Percentiles rank a stretch among this genome's conserved stretches.
These are phyloP conservation scores for Penicillium fuscoglaucum DNA, from an alignment of 2,329 filamentous ascomycete genomes.

Conservation along the genomic window DNA sequence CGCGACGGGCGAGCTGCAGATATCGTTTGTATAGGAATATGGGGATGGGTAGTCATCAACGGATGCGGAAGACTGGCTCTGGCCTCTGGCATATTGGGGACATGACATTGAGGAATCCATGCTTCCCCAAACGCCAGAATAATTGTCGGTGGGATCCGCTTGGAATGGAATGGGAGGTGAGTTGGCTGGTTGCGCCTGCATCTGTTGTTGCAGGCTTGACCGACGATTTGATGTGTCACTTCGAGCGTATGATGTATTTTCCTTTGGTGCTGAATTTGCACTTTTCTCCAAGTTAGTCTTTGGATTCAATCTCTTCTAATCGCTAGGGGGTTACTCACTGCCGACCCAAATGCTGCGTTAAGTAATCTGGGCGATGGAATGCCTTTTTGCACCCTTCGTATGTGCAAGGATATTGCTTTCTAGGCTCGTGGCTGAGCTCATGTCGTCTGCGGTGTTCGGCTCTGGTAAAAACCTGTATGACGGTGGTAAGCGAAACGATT, in stretches of 20 bases:
- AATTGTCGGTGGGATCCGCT: background rate
- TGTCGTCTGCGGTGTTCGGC: conserved; percentile 51
- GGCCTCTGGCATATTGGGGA: background rate
- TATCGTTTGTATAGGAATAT: conserved; percentile 8
- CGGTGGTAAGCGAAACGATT: conserved; percentile 4
- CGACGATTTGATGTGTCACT: background rate
- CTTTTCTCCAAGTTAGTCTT: background rate
- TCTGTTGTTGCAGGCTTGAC: background rate
- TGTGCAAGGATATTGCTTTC: conserved; percentile 45
- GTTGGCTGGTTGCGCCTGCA: background rate
- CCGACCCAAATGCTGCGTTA: conserved; percentile 50
- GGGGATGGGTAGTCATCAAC: conserved; percentile 2
- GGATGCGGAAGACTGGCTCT: conserved; percentile 4
- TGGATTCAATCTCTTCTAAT: background rate
- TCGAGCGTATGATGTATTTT: background rate
- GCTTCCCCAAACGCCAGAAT: background rate
- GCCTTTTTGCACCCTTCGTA: conserved; percentile 47
- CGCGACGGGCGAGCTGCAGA: conserved; percentile 4
- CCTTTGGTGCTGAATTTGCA: background rate
- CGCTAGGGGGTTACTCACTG: conserved; percentile 40
- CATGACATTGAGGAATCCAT: conserved; percentile 7
- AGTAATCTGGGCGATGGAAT: conserved; percentile 50
- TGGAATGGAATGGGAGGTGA: background rate
- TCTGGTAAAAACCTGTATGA: conserved; percentile 48
- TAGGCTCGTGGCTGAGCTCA: conserved; percentile 51